phyloP scores from a whole-genome alignment of 805 yeast species.

The Torulaspora maleeae region DNA sequence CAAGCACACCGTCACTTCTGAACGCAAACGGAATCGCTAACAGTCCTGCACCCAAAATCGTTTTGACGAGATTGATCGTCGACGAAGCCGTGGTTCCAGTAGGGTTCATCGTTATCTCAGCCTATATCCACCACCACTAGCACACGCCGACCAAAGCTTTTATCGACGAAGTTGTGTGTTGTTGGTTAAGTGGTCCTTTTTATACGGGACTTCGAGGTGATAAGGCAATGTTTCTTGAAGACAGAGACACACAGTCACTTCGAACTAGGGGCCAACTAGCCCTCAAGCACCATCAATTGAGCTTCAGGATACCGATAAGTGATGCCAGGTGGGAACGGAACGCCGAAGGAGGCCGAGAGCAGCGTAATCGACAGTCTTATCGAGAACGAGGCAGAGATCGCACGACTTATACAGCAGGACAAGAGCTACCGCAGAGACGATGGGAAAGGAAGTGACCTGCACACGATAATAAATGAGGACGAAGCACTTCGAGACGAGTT shows the following conservation, averaged over 20 bases:
- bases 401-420: conserved; percentile 16
- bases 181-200: background rate
- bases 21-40: conserved; percentile 69
- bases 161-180: background rate
- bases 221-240: background rate
- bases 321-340: background rate
- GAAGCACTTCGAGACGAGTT: conserved; percentile 14
- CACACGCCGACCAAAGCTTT: background rate
- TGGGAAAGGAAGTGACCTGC: conserved; percentile 18
- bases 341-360: conserved; percentile 1
- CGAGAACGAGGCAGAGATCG: conserved; percentile 33
- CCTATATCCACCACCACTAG: background rate
- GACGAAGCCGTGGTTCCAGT: conserved; percentile 56
- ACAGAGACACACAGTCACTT: background rate
- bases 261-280: background rate
- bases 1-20: conserved; percentile 57
- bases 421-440: conserved; percentile 10
- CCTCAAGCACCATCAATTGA: background rate
- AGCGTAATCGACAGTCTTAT: conserved; percentile 35
- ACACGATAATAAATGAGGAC: conserved; percentile 18
- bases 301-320: background rate
- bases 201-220: background rate
- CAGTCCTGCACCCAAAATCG: conserved; percentile 75
- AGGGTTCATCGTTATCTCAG: conserved; percentile 18
- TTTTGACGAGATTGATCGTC: conserved; percentile 61